A percentile compares a stretch with the other conserved stretches of the same genome.
phyloP scores from a whole-genome alignment of 192 early-diverging fungal species.

The Lunasporangiospora selenospora region DNA sequence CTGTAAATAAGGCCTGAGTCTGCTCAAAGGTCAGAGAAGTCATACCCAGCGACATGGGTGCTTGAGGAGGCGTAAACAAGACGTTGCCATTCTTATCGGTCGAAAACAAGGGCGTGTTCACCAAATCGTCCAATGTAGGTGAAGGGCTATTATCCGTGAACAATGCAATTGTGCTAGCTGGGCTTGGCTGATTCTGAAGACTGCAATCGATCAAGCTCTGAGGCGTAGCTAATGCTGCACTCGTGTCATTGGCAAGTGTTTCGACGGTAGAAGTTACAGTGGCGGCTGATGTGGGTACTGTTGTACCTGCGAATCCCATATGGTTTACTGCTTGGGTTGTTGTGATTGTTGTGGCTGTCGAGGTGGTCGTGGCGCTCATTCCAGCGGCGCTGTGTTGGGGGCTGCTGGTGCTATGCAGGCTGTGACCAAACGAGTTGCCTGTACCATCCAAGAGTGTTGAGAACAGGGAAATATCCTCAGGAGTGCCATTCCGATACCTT shows the following conservation, averaged over 20 bases:
- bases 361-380: neutral
- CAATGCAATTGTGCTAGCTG: conserved; percentile 12
- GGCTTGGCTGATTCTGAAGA: conserved; percentile 1
- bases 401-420: too few relatives aligned
- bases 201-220: too few relatives aligned
- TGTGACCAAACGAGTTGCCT: conserved; percentile 23
- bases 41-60: too few relatives aligned
- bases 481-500: conserved; percentile 16
- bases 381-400: neutral
- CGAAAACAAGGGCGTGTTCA: conserved; percentile 25
- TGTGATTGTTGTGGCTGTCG: neutral
- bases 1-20: conserved; percentile 31
- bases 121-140: conserved; percentile 24
- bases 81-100: conserved; percentile 1
- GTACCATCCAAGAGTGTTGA: conserved; percentile 34
- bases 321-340: neutral
- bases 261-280: neutral
- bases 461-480: conserved; percentile 31
- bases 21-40: conserved; percentile 31
- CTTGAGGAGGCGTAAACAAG: neutral
- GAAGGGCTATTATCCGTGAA: conserved; percentile 22
- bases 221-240: too few relatives aligned
- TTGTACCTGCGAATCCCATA: too few relatives aligned
- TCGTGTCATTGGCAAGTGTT: too few relatives aligned
- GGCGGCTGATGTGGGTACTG: neutral